Evolutionary conservation across 805 yeast genomes (phyloP).

Genomic region (Maudiozyma turicensis): DNA sequence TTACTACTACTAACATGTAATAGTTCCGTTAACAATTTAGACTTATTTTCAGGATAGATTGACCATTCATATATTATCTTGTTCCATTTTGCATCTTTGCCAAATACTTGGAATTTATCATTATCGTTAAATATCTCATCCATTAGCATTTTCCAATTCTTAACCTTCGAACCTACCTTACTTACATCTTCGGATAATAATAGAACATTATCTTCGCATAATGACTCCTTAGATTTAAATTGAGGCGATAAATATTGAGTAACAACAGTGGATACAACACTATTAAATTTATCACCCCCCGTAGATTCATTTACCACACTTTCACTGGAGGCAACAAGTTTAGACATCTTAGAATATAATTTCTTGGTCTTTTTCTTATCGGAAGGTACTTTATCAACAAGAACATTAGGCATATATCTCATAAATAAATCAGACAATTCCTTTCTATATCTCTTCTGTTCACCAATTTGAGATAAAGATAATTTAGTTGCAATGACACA

Average conservation of each 20-base stretch:
- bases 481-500: slow-evolving; percentile 47
- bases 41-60: slow-evolving; percentile 42
- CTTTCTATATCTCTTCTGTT: slow-evolving; percentile 46
- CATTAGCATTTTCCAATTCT: slow-evolving; percentile 55
- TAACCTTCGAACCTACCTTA: slow-evolving; percentile 29
- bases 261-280: slow-evolving; percentile 42
- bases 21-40: slow-evolving; percentile 31
- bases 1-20: slow-evolving; percentile 28
- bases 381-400: slow-evolving; percentile 19
- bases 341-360: slow-evolving; percentile 9
- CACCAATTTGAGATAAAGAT: slow-evolving; percentile 50
- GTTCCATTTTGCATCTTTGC: slow-evolving; percentile 37
- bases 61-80: slow-evolving; percentile 55
- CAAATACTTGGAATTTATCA: slow-evolving; percentile 13
- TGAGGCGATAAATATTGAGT: slow-evolving; percentile 48
- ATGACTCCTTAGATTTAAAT: slow-evolving; percentile 30
- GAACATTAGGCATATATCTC: slow-evolving; percentile 28
- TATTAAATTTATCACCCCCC: slow-evolving; percentile 44
- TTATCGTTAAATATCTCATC: slow-evolving; percentile 56
- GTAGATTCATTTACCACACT: slow-evolving; percentile 18
- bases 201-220: slow-evolving; percentile 34
- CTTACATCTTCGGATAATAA: slow-evolving; percentile 33
- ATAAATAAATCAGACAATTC: slow-evolving; percentile 42
- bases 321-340: slow-evolving; percentile 12
- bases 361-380: slow-evolving; percentile 7